These are phyloP conservation scores for Tricholoma matsutake DNA, from an alignment of 768 basidiomycete species.

Conservation along the genomic window DNA sequence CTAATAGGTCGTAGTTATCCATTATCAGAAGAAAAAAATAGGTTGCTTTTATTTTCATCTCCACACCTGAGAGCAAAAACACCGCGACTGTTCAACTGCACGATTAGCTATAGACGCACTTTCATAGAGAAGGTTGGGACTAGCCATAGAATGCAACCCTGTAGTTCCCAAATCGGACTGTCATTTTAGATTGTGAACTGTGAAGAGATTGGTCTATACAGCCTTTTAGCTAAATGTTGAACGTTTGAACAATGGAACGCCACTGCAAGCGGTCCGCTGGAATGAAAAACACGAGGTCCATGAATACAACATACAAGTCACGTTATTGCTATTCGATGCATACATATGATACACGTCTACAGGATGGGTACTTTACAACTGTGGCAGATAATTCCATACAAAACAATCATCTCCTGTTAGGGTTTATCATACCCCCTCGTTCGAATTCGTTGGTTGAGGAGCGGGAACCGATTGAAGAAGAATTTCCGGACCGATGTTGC, in stretches of 20 bases:
- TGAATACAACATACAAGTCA: too few species aligned
- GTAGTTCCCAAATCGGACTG: conserved; percentile 56
- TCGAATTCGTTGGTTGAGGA: conserved; percentile 32
- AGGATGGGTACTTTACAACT: background rate
- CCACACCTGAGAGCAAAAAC: conserved; percentile 42
- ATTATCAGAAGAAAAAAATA: background rate
- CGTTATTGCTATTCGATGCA: too few species aligned
- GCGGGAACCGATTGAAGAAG: conserved; percentile 30
- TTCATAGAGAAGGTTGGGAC: conserved; percentile 17
- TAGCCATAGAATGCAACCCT: conserved; percentile 51
- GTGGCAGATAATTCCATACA: background rate
- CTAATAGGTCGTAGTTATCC: conserved; percentile 19
- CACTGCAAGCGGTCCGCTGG: too few species aligned
- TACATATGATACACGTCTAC: background rate
- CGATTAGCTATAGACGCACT: conserved; percentile 3
- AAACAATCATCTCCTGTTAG: conserved; percentile 29
- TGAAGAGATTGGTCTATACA: background rate
- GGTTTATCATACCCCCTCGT: conserved; percentile 42
- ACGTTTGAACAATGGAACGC: too few species aligned
- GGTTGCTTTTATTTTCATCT: background rate
- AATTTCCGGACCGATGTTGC: conserved; percentile 30
- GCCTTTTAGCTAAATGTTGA: background rate
- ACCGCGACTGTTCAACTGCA: conserved; percentile 33
- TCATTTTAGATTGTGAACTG: conserved; percentile 41
- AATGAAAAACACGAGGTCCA: too few species aligned